A percentile compares a stretch with the other conserved stretches of the same genome.
phyloP scores from a whole-genome alignment of 2,329 filamentous ascomycete genomes.

The Orbilia ellipsospora region DNA sequence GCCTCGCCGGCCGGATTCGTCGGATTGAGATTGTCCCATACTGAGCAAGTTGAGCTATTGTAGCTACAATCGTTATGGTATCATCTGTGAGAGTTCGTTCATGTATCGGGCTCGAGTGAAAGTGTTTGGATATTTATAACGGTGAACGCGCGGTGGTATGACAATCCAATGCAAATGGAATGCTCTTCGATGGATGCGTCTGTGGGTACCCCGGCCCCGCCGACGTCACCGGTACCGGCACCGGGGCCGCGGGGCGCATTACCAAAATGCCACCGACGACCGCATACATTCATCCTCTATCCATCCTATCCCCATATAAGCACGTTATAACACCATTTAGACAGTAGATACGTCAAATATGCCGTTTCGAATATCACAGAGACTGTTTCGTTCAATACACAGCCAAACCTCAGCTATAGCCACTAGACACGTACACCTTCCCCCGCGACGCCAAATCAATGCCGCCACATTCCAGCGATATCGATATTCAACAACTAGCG shows the following conservation, averaged over 20 bases:
- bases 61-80: not conserved
- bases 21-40: conserved; percentile 52
- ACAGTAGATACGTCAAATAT: not conserved
- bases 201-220: not conserved
- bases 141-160: not conserved
- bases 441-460: not conserved
- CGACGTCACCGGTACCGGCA: not conserved
- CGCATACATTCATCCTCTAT: not conserved
- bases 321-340: too few species aligned
- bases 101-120: not conserved
- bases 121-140: too few species aligned
- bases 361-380: conserved; percentile 6
- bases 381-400: not conserved
- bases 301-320: too few species aligned
- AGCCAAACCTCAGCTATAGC: not conserved
- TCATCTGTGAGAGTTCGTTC: not conserved
- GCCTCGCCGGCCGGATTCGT: conserved; percentile 32
- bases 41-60: too few species aligned
- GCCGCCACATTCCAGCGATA: conserved; percentile 1
- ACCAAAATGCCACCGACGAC: not conserved
- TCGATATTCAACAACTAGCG: conserved; percentile 15
- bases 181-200: not conserved
- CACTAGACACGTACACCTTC: not conserved
- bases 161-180: not conserved
- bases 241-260: not conserved